Evolutionary conservation across 176 grass and related monocot species (phyloP).

Genomic region (Oryza meridionalis): DNA sequence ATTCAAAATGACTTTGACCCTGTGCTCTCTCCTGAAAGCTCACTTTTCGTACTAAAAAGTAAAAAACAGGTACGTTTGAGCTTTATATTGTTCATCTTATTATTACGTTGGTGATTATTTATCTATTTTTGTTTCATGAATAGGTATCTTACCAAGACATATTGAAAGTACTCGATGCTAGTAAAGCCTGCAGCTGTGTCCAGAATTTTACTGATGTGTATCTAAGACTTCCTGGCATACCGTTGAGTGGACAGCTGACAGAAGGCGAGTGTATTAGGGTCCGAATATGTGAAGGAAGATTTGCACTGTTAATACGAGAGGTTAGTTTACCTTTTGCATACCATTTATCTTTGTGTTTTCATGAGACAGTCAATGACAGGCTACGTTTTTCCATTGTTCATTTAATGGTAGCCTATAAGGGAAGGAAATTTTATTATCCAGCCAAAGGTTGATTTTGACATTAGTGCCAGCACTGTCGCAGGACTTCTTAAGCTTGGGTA

Average conservation of each 20-base stretch:
- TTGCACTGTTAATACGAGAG: conserved; percentile 96
- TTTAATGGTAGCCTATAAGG: conserved; percentile 75
- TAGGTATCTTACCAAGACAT: conserved; percentile 91
- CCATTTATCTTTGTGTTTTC: conserved; percentile 34
- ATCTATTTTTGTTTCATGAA: conserved; percentile 27
- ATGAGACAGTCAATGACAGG: conserved; percentile 28
- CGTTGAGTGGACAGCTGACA: conserved; percentile 70
- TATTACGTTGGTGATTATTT: conserved; percentile 29
- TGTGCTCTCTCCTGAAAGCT: conserved; percentile 97
- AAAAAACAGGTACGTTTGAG: conserved; percentile 68
- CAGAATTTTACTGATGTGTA: conserved; percentile 99
- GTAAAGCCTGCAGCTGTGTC: conserved; percentile 90
- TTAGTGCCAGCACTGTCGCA: conserved; percentile 93
- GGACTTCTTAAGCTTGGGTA: conserved; percentile 99
- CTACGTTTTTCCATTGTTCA: conserved; percentile 32
- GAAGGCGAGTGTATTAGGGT: conserved; percentile 97
- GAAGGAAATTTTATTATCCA: conserved; percentile 98
- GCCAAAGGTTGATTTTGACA: conserved; percentile 99
- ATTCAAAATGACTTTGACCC: conserved; percentile 99
- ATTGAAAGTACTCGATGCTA: conserved; percentile 79
- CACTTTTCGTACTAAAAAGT: conserved; percentile 96
- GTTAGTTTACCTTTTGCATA: conserved; percentile 43
- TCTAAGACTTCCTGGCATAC: conserved; percentile 76
- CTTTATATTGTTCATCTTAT: conserved; percentile 24
- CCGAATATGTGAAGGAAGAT: conserved; percentile 99